phyloP scores from a whole-genome alignment of 2,329 filamentous ascomycete genomes.

The Verticillium nubilum region DNA sequence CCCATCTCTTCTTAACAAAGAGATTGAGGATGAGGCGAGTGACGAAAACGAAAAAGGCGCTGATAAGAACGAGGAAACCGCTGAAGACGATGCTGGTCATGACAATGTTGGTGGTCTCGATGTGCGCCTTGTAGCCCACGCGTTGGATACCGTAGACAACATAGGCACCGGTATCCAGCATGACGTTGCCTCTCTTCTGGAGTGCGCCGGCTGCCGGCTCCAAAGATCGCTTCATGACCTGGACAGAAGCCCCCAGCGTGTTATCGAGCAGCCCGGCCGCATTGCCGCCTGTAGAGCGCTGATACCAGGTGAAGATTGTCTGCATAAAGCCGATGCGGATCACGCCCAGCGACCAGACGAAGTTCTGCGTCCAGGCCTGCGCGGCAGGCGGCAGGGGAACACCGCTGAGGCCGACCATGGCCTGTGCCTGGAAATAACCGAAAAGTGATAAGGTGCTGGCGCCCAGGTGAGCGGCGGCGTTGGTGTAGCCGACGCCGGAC shows the following conservation, averaged over 20 bases:
- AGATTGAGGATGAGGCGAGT: constrained; percentile 72
- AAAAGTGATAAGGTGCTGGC: constrained; percentile 93
- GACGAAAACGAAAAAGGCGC: constrained; percentile 53
- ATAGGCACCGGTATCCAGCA: constrained; percentile 48
- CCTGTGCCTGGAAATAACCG: constrained; percentile 90
- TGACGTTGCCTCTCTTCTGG: constrained; percentile 31
- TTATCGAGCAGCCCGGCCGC: constrained; percentile 74
- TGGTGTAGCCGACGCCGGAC: constrained; percentile 85
- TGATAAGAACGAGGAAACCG: constrained; percentile 29
- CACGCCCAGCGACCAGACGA: constrained; percentile 97
- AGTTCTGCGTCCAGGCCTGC: constrained; percentile 91
- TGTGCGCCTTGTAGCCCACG: constrained; percentile 77
- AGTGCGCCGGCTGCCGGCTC: no score
- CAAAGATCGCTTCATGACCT: constrained; percentile 60
- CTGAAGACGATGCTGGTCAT: constrained; percentile 89
- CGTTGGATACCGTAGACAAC: constrained; percentile 78
- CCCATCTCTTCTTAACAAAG: constrained; percentile 60
- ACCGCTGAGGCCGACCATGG: constrained; percentile 80
- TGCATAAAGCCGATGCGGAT: constrained; percentile 86
- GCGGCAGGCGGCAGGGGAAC: constrained; percentile 83
- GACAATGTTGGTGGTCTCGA: constrained; percentile 90
- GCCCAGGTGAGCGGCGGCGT: constrained; percentile 90
- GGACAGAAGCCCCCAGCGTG: constrained; percentile 70
- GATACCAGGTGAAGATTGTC: constrained; percentile 89
- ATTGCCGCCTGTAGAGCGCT: constrained; percentile 83